Percentiles rank a stretch among this genome's conserved stretches.
Evolutionary conservation across 2,329 filamentous ascomycete species (phyloP).

Genomic region (Fusarium oligoseptatum): DNA sequence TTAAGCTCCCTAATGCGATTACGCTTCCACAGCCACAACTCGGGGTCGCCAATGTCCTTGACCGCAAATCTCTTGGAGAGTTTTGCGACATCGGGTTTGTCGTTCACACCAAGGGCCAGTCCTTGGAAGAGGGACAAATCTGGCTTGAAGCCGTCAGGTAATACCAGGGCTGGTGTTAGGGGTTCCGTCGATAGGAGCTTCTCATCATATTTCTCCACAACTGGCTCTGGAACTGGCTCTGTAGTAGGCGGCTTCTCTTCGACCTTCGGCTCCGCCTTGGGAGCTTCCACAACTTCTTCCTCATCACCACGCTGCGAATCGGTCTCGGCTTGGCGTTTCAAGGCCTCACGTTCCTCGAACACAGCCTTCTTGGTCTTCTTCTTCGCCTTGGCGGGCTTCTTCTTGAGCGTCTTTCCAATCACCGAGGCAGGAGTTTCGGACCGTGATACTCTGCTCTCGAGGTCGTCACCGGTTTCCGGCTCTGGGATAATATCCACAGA

Average conservation of each 20-base stretch:
- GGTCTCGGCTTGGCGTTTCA: slow-evolving; percentile 68
- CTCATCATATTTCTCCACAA: slow-evolving; percentile 65
- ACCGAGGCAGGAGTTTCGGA: slow-evolving; percentile 61
- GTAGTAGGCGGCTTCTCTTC: slow-evolving; percentile 45
- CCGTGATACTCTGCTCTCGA: slow-evolving; percentile 56
- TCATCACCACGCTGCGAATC: slow-evolving; percentile 57
- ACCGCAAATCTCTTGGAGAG: slow-evolving; percentile 63
- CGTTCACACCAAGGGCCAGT: slow-evolving; percentile 58
- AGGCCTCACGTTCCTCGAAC: slow-evolving; percentile 74
- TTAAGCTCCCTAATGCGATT: slow-evolving; percentile 70
- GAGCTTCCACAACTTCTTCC: slow-evolving; percentile 49
- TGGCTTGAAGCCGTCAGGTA: slow-evolving; percentile 61
- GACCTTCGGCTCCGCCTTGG: slow-evolving; percentile 25
- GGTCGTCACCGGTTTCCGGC: slow-evolving; percentile 59
- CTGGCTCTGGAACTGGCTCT: slow-evolving; percentile 51
- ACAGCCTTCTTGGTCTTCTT: slow-evolving; percentile 85
- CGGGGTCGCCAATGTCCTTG: slow-evolving; percentile 62
- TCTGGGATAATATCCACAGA: slow-evolving; percentile 66
- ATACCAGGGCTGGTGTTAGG: slow-evolving; percentile 57
- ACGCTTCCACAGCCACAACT: slow-evolving; percentile 70
- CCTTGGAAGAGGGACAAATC: slow-evolving; percentile 61
- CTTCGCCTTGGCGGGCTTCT: slow-evolving; percentile 70
- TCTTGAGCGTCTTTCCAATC: slow-evolving; percentile 66
- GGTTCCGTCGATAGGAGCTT: slow-evolving; percentile 64
- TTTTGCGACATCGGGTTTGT: slow-evolving; percentile 63